Percentiles rank a stretch among this genome's conserved stretches.
These are phyloP conservation scores for Tulasnella sp. DNA, from an alignment of 768 basidiomycete species.

Conservation along the genomic window DNA sequence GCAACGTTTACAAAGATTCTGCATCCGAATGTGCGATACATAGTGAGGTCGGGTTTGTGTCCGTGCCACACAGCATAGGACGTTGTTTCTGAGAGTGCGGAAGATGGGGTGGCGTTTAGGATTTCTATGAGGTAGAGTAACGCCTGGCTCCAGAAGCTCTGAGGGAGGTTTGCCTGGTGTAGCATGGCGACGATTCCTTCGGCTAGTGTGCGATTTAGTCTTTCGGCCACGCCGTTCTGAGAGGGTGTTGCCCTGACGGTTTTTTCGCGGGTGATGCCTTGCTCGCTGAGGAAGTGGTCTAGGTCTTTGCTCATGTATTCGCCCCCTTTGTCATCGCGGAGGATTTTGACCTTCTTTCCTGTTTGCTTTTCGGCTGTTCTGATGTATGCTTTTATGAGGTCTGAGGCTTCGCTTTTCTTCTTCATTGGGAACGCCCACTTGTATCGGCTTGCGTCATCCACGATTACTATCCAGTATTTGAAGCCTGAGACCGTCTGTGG, in stretches of 20 bases:
- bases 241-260: conserved; percentile 13
- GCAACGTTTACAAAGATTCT: conserved; percentile 40
- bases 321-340: conserved; percentile 40
- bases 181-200: neutral
- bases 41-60: conserved; percentile 30
- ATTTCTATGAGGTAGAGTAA: neutral
- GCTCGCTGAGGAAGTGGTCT: neutral
- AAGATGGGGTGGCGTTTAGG: neutral
- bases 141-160: conserved; percentile 9
- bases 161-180: neutral
- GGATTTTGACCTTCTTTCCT: conserved; percentile 31
- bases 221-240: conserved; percentile 27
- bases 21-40: conserved; percentile 42
- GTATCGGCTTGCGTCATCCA: conserved; percentile 15
- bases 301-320: conserved; percentile 36
- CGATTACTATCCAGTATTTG: conserved; percentile 22
- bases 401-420: conserved; percentile 9
- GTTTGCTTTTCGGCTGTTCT: conserved; percentile 36
- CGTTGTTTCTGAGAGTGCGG: conserved; percentile 17
- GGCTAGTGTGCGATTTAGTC: conserved; percentile 12
- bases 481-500: neutral
- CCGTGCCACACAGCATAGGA: conserved; percentile 27
- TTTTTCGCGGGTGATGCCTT: conserved; percentile 28
- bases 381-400: conserved; percentile 37
- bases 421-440: neutral